Evolutionary conservation across 2,329 filamentous ascomycete species (phyloP).

Genomic region (Rhynchosporium secalis): DNA sequence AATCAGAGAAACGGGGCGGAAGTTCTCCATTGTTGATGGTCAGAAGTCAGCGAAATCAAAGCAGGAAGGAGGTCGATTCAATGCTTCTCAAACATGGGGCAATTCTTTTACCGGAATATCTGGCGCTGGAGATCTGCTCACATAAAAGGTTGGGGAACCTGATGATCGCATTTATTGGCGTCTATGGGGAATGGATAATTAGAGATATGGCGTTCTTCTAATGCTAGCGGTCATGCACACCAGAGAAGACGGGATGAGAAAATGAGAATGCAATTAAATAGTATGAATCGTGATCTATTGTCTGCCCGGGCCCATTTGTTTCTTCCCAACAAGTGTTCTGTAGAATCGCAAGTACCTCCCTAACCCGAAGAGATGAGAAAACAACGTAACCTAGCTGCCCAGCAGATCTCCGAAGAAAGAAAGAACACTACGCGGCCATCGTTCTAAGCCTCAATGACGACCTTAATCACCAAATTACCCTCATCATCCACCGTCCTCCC

Average conservation of each 20-base stretch:
- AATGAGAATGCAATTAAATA: slow-evolving; percentile 25
- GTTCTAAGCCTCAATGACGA: slow-evolving; percentile 59
- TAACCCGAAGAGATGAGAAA: slow-evolving; percentile 13
- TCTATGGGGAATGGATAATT: slow-evolving; percentile 12
- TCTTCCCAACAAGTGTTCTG: slow-evolving; percentile 16
- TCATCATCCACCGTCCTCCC: slow-evolving; percentile 66
- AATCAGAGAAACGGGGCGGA: slow-evolving; percentile 73
- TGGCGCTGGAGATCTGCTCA: slow-evolving; percentile 31
- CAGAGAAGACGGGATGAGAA: slow-evolving; percentile 19
- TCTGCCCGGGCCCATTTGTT: slow-evolving; percentile 1
- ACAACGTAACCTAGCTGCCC: slow-evolving; percentile 5
- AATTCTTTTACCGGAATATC: slow-evolving; percentile 20
- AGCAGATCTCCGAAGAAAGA: slow-evolving; percentile 5
- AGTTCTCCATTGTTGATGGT: slow-evolving; percentile 59
- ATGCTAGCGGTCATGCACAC: slow-evolving; percentile 21
- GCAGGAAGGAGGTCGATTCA: slow-evolving; percentile 12
- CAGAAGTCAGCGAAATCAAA: slow-evolving; percentile 21
- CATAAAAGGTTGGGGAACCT: slow-evolving; percentile 16
- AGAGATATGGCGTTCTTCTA: slow-evolving; percentile 26
- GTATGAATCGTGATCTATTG: slow-evolving; percentile 18
- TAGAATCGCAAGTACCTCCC: slow-evolving; percentile 10
- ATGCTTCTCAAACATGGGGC: slow-evolving; percentile 12
- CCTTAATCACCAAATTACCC: slow-evolving; percentile 71
- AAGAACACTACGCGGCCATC: background rate
- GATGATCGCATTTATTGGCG: slow-evolving; percentile 28